phyloP scores from a whole-genome alignment of 805 yeast species.

The Dipodascopsis tothii region DNA sequence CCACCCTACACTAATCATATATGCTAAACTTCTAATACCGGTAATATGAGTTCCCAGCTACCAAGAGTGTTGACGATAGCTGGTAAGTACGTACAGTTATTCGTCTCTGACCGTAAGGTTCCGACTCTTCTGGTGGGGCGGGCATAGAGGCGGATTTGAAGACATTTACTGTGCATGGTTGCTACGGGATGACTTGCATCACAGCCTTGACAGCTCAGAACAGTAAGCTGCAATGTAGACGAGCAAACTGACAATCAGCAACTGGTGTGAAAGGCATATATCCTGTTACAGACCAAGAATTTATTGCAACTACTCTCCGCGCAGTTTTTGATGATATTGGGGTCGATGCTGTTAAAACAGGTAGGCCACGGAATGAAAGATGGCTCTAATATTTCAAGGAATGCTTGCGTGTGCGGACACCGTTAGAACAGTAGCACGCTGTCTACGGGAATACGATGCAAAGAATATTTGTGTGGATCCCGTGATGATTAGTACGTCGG shows the following conservation, averaged over 20 bases:
- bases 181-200: slow-evolving; percentile 69
- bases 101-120: slow-evolving; percentile 38
- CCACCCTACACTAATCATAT: neutral
- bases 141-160: slow-evolving; percentile 87
- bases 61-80: slow-evolving; percentile 28
- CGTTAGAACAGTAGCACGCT: slow-evolving; percentile 39
- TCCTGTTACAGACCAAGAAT: slow-evolving; percentile 37
- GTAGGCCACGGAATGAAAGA: neutral
- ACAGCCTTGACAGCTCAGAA: slow-evolving; percentile 79
- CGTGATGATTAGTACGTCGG: slow-evolving; percentile 77
- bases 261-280: slow-evolving; percentile 36
- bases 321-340: slow-evolving; percentile 54
- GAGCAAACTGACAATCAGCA: slow-evolving; percentile 25
- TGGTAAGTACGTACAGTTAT: slow-evolving; percentile 15
- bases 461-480: slow-evolving; percentile 64
- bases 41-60: neutral
- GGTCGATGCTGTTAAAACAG: slow-evolving; percentile 61
- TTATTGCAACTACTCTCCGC: slow-evolving; percentile 44
- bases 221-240: slow-evolving; percentile 31
- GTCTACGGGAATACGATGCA: slow-evolving; percentile 30
- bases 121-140: slow-evolving; percentile 85
- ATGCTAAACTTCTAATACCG: neutral
- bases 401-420: slow-evolving; percentile 54
- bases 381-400: slow-evolving; percentile 36
- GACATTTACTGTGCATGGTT: slow-evolving; percentile 65